Evolutionary conservation across 164 flowering plant genomes (phyloP), one percentile per base, ranked within the genome.

Genomic region (Houttuynia cordata): DNA sequence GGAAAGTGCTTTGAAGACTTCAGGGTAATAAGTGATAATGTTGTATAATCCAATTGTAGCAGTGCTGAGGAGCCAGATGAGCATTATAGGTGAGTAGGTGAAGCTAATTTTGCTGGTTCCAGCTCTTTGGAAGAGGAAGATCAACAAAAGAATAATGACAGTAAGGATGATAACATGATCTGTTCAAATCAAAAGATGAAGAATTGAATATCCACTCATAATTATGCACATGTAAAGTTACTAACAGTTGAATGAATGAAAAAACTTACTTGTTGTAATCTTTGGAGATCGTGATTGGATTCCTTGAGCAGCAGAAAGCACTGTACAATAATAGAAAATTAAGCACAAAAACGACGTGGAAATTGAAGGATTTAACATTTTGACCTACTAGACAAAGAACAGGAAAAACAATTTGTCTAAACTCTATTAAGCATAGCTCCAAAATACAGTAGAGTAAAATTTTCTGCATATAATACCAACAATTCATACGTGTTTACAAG

Each of bases 241-340:
- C n/a, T 49, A 49, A 8, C 55, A 10, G 24, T 18, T 22, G 20
- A 5, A 19, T 9, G 18, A 23, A 12, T 1, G 5, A 55, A 12
- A 30, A 20, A 12, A 13, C 60, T 51, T 53, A 68, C 72, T 58
- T 65, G 61, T 71, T 19, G 66, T 59, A 20, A 69, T 59, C 54
- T 69, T 69, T 12, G 67, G 9, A 30, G 70, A 57, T 17, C 67
- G 56, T 13, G 68, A 60, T 56, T 73, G 68, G 39, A 73, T 73
- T 37, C 76, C 76, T 58, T 69, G 73, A 37, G 69, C 72, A 17
- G 73, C 76, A 30, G 71, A 73, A 39, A 73, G 65, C 51, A 73
- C 72, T 73, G 64, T 58, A 49, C 7, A 20, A 50, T 24, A 52
- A 19, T 30, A 51, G 20, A n/a, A n/a, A n/a, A n/a, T n/a, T n/a